Evolutionary conservation across 129 eudicot genomes (phyloP).

Genomic region (Glebionis coronaria): DNA sequence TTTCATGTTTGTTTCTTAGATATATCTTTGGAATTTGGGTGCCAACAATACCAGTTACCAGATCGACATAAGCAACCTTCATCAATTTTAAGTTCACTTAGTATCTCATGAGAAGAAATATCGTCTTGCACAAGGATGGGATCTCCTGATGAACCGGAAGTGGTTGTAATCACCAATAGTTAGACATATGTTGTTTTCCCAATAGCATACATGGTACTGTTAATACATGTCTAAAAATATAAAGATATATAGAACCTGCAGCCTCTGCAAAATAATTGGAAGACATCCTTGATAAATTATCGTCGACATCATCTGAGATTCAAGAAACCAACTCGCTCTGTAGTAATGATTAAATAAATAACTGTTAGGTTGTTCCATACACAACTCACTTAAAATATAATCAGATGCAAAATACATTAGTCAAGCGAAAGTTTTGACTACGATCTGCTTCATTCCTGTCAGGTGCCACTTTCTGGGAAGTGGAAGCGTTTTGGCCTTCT

Average conservation of each 20-base stretch:
- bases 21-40: too few relatives aligned
- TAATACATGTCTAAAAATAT: background rate
- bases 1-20: too few relatives aligned
- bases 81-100: too few relatives aligned
- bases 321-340: constrained; percentile 43
- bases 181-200: constrained; percentile 17
- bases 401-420: constrained; percentile 25
- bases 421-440: constrained; percentile 18
- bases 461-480: too few relatives aligned
- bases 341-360: constrained; percentile 14
- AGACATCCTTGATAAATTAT: constrained; percentile 22
- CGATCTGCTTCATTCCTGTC: too few relatives aligned
- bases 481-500: too few relatives aligned
- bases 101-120: too few relatives aligned
- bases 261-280: constrained; percentile 32
- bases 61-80: too few relatives aligned
- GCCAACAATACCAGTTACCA: too few relatives aligned
- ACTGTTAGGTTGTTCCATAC: constrained; percentile 20
- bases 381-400: background rate
- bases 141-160: constrained; percentile 37
- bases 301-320: constrained; percentile 51
- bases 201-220: constrained; percentile 8
- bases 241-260: constrained; percentile 37
- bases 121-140: too few relatives aligned
- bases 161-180: constrained; percentile 12